Base-by-base conservation (phyloP, 2,329 filamentous ascomycete genomes). In the Gaeumannomyces sp. region DNA sequence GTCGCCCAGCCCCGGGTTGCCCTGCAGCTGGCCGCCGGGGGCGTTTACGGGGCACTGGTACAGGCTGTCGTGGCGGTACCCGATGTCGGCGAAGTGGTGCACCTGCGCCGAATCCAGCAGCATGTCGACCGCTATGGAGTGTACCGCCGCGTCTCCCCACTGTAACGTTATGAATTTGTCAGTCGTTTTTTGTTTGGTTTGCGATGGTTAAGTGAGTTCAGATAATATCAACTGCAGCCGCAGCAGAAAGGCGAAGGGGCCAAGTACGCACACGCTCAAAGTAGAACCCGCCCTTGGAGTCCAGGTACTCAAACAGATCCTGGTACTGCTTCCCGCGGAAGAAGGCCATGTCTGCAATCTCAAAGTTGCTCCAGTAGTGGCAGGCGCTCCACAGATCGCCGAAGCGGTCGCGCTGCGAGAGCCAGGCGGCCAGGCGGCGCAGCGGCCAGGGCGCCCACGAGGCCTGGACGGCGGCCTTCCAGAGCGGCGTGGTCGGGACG, bases 301-400 rank as follows among this genome's bases (percentile, higher is more conserved):
- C 78, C 19, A 81, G 69, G 61, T 76, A 75, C 19, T 75, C 70
- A 64, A 79, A 80, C 27, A 78, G 72, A 13, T 76, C 75, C 65
- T 79, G 77, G 61, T 81, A 81, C 53, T 71, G 71, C 59, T 67
- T 70, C 7, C 73, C 72, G 31, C 78, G 74, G 72, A 79, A 81
- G 64, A 80, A 78, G 64, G 80, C 77, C 72, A 81, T 72, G 65
- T 79, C 74, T 38, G 78, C 79, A 64, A 81, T 80, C 70, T 81
- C 79, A 61, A 81, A 81, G 66, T 81, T 81, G 67, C 77, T 79
- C 79, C 79, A 81, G 69, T 79, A 81, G 66, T 81, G 79, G 68
- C 79, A 81, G 66, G 77, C 62, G 65, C 75, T 80, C 78, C 78
- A 81, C 45, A 67, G 68, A 66, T 81, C 78, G 45, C 78, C 79